Evolutionary conservation across 2,329 filamentous ascomycete genomes (phyloP).

Genomic region (Aspergillus sp.): DNA sequence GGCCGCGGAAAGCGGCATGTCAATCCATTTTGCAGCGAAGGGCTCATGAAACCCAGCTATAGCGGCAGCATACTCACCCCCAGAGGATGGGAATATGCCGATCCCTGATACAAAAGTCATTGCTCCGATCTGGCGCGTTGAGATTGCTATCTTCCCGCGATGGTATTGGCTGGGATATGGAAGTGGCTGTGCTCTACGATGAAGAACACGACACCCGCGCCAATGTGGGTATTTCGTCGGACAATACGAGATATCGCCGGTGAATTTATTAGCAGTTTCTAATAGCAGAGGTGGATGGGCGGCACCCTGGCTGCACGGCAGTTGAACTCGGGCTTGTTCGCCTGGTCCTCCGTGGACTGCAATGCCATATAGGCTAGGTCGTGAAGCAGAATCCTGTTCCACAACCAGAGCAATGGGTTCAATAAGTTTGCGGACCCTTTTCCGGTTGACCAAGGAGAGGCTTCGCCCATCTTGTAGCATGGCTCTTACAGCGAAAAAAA

Average conservation of each 20-base stretch:
- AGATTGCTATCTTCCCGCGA: slow-evolving; percentile 1
- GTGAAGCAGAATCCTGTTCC: not conserved
- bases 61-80: not conserved
- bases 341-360: not conserved
- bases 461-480: not conserved
- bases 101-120: slow-evolving; percentile 9
- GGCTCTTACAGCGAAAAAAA: slow-evolving; percentile 6
- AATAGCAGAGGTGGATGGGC: not conserved
- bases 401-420: slow-evolving; percentile 16
- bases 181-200: not conserved
- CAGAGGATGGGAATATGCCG: not conserved
- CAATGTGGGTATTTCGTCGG: not conserved
- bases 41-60: slow-evolving; percentile 8
- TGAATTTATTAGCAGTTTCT: not conserved
- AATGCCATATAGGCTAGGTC: not conserved
- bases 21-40: not conserved
- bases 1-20: not conserved
- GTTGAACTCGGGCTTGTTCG: not conserved
- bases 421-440: slow-evolving; percentile 9
- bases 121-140: slow-evolving; percentile 8
- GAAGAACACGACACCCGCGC: slow-evolving; percentile 6
- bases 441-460: slow-evolving; percentile 10
- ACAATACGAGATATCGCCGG: not conserved
- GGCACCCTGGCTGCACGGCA: not conserved
- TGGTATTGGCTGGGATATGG: not conserved